These are phyloP conservation scores for Tricholoma flavovirens DNA, from an alignment of 768 basidiomycete genomes.

Conservation along the genomic window DNA sequence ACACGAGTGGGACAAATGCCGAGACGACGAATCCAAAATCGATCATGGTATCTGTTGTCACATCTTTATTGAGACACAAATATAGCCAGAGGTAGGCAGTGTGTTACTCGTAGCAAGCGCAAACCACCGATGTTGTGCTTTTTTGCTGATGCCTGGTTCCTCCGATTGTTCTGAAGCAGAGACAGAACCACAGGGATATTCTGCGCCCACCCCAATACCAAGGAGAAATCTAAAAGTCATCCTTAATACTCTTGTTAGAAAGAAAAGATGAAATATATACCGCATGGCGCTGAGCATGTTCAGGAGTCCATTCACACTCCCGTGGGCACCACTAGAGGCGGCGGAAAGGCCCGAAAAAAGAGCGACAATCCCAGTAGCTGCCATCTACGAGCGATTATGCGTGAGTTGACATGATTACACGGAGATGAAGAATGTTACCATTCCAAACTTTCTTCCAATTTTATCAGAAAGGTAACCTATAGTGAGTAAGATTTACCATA, in stretches of 20 bases:
- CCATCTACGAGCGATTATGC: slow-evolving; percentile 44
- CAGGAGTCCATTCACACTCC: slow-evolving; percentile 63
- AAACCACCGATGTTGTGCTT: slow-evolving; percentile 82
- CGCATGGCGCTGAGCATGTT: slow-evolving; percentile 77
- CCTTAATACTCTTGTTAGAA: neutral
- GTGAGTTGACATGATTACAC: slow-evolving; percentile 8
- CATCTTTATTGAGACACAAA: slow-evolving; percentile 4
- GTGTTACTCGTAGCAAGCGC: slow-evolving; percentile 77
- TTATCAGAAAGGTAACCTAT: slow-evolving; percentile 75
- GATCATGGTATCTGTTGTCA: slow-evolving; percentile 67
- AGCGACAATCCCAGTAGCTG: slow-evolving; percentile 77
- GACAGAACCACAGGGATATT: slow-evolving; percentile 88
- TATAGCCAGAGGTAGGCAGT: neutral
- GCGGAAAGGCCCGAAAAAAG: slow-evolving; percentile 82
- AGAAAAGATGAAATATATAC: slow-evolving; percentile 28
- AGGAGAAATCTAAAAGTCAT: slow-evolving; percentile 62
- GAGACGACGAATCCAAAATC: slow-evolving; percentile 78
- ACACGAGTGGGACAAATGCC: slow-evolving; percentile 76
- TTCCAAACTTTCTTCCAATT: slow-evolving; percentile 82
- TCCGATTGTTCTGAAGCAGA: slow-evolving; percentile 90
- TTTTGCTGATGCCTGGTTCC: slow-evolving; percentile 69
- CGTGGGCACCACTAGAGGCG: slow-evolving; percentile 73
- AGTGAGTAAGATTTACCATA: neutral
- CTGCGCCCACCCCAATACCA: slow-evolving; percentile 84
- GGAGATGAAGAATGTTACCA: slow-evolving; percentile 42